Conservation (phyloP, 176 grass and related monocot genomes). For the Luzula sylvatica region DNA sequence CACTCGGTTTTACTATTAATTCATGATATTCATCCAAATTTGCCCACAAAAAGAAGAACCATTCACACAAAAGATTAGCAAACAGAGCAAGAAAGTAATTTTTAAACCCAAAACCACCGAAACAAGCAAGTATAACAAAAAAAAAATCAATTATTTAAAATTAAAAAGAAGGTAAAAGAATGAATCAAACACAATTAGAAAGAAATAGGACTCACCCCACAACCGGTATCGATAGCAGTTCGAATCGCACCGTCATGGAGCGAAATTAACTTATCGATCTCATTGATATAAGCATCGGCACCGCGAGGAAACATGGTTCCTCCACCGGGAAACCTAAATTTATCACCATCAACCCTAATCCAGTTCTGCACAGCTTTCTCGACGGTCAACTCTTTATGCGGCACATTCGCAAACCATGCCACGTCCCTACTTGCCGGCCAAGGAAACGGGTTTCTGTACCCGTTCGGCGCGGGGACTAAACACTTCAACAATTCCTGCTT, state of each 20-base stretch:
- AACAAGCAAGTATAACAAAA: constrained; percentile 10
- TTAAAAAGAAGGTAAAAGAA: no score
- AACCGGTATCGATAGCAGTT: constrained; percentile 87
- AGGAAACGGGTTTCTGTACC: constrained; percentile 70
- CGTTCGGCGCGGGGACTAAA: constrained; percentile 56
- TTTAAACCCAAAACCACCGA: neutral
- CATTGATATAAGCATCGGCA: constrained; percentile 74
- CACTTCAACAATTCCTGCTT: constrained; percentile 55
- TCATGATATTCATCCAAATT: neutral
- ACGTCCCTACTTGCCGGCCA: constrained; percentile 71
- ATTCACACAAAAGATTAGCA: constrained; percentile 4
- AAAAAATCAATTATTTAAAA: neutral
- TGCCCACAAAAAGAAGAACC: neutral
- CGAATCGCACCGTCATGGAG: constrained; percentile 78
- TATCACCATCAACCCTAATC: constrained; percentile 76
- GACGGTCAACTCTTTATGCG: constrained; percentile 82
- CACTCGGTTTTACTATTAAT: neutral
- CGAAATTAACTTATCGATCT: constrained; percentile 59
- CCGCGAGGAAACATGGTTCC: constrained; percentile 91
- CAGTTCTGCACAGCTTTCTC: constrained; percentile 99
- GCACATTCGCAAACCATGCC: constrained; percentile 88
- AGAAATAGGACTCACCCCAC: constrained; percentile 44
- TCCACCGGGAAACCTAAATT: constrained; percentile 79
- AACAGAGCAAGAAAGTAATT: neutral
- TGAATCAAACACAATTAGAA: neutral